phyloP scores from a whole-genome alignment of 1,139 yeast species.

The Sugiyamaella xylanicola region DNA sequence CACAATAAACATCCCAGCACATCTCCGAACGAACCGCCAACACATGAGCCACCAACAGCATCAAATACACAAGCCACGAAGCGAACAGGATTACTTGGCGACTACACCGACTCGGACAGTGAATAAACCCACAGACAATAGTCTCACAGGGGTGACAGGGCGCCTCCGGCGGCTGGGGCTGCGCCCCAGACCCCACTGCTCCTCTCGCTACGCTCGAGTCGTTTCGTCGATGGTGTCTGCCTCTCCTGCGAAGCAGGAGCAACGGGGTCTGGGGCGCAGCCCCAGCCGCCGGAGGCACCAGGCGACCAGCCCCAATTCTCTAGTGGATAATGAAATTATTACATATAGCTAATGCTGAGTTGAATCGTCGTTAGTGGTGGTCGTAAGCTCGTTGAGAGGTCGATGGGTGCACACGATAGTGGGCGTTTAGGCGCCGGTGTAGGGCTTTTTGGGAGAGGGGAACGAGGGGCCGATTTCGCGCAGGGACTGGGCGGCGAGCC shows the following conservation, averaged over 20 bases:
- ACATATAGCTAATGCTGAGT: constrained; percentile 4
- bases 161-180: too few species aligned
- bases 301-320: constrained; percentile 61
- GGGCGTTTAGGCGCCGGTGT: constrained; percentile 27
- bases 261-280: constrained; percentile 65
- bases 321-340: constrained; percentile 63
- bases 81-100: background rate
- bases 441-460: constrained; percentile 77
- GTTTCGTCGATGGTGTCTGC: too few species aligned
- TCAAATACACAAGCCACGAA: too few species aligned
- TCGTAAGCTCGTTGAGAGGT: constrained; percentile 31
- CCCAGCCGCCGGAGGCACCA: background rate
- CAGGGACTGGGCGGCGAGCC: constrained; percentile 92
- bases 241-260: constrained; percentile 98
- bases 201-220: too few species aligned
- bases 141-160: too few species aligned
- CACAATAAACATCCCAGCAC: too few species aligned
- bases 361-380: constrained; percentile 55
- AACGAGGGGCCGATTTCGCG: constrained; percentile 94
- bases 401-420: constrained; percentile 70
- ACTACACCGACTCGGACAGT: background rate
- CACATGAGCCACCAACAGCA: too few species aligned
- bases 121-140: too few species aligned
- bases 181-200: too few species aligned
- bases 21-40: background rate